These are phyloP conservation scores for Pezicula rhizophila DNA, from an alignment of 2,329 filamentous ascomycete genomes.

Conservation along the genomic window DNA sequence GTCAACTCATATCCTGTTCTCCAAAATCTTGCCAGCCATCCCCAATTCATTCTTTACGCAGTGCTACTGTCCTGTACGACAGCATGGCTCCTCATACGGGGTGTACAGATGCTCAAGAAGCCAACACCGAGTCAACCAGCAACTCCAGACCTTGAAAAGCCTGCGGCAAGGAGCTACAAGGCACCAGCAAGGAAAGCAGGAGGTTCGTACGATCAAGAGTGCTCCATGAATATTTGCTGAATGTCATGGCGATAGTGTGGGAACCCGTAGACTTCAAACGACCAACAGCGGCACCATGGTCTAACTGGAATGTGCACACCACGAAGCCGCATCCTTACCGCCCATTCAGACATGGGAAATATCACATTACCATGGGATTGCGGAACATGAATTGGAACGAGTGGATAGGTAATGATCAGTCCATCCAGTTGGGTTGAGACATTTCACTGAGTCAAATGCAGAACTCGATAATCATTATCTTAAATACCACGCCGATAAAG, in stretches of 20 bases:
- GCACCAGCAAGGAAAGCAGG: slow-evolving; percentile 23
- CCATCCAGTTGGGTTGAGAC: neutral
- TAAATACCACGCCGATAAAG: slow-evolving; percentile 67
- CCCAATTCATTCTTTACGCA: slow-evolving; percentile 17
- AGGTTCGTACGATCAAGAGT: slow-evolving; percentile 13
- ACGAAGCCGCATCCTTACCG: slow-evolving; percentile 27
- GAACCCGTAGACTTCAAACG: slow-evolving; percentile 25
- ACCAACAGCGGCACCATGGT: slow-evolving; percentile 21
- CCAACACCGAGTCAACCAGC: slow-evolving; percentile 11
- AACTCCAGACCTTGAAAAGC: slow-evolving; percentile 26
- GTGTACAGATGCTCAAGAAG: slow-evolving; percentile 15
- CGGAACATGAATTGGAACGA: slow-evolving; percentile 29
- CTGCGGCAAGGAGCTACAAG: slow-evolving; percentile 19
- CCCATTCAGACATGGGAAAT: slow-evolving; percentile 26
- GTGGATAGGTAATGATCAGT: slow-evolving; percentile 25
- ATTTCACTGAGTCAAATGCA: slow-evolving; percentile 18
- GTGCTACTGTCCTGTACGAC: slow-evolving; percentile 8
- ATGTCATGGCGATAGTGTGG: slow-evolving; percentile 20
- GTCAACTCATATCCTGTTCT: slow-evolving; percentile 5
- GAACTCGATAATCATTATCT: slow-evolving; percentile 77
- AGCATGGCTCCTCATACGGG: slow-evolving; percentile 18
- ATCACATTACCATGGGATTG: slow-evolving; percentile 29
- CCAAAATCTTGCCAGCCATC: slow-evolving; percentile 8
- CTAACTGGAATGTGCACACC: slow-evolving; percentile 25
- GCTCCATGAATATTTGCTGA: slow-evolving; percentile 6